Percentiles rank a stretch among this genome's conserved stretches.
Evolutionary conservation across 139 green algal genomes (phyloP).

Genomic region (Coelastrella sp.): DNA sequence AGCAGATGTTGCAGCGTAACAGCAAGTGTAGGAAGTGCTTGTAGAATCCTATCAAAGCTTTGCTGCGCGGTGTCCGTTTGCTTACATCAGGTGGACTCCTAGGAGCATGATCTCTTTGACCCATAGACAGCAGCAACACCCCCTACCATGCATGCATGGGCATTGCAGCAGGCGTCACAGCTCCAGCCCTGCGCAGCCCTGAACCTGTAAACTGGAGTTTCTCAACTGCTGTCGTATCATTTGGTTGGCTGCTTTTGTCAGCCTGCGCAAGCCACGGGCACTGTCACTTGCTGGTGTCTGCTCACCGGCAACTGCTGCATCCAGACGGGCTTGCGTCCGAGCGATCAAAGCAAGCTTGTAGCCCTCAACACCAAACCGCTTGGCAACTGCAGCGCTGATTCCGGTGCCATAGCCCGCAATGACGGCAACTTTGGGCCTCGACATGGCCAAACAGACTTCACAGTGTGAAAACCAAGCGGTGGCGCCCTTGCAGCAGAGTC

Average conservation of each 20-base stretch:
- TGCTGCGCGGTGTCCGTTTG: no score
- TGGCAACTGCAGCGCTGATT: slow-evolving; percentile 42
- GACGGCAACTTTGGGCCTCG: not conserved
- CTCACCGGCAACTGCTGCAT: slow-evolving; percentile 1
- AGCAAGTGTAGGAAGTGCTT: not conserved
- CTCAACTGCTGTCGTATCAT: not conserved
- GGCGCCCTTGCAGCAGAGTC: no score
- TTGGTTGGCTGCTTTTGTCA: not conserved
- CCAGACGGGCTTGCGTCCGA: not conserved
- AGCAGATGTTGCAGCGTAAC: not conserved
- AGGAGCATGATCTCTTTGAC: no score
- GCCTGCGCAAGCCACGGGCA: not conserved
- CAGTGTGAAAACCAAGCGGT: no score
- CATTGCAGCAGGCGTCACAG: no score
- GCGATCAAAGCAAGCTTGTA: slow-evolving; percentile 26
- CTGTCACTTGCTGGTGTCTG: not conserved
- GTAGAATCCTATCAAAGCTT: not conserved
- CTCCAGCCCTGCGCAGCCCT: no score
- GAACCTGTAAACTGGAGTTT: not conserved
- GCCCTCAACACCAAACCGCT: not conserved
- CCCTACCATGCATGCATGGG: no score
- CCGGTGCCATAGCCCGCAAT: slow-evolving; percentile 31
- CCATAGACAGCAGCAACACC: no score
- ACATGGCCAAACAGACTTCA: not conserved
- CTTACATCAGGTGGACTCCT: no score